Evolutionary conservation across 257 asterid species (phyloP).

Genomic region (Fraxinus americana): DNA sequence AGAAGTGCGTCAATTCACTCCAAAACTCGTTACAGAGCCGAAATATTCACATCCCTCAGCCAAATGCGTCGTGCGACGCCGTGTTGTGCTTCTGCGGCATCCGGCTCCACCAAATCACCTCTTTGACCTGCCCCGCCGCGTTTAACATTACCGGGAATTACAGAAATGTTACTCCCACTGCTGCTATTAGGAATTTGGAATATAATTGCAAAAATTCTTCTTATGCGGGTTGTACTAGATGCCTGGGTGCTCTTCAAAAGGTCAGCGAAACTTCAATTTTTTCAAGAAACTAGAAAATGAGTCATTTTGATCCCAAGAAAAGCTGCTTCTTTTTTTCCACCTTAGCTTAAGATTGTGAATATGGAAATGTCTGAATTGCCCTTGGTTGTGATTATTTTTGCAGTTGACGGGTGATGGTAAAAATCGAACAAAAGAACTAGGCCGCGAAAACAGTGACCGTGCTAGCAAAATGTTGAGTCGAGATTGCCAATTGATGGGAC

Average conservation of each 20-base stretch:
- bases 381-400: neutral
- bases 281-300: too few relatives aligned
- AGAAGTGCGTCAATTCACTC: constrained; percentile 83
- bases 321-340: neutral
- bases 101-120: constrained; percentile 83
- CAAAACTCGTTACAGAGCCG: constrained; percentile 67
- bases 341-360: neutral
- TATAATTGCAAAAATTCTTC: constrained; percentile 72
- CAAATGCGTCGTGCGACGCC: constrained; percentile 87
- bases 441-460: constrained; percentile 49
- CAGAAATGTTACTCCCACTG: constrained; percentile 76
- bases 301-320: neutral
- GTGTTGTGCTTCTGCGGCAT: constrained; percentile 95
- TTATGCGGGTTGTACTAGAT: constrained; percentile 81
- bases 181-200: constrained; percentile 83
- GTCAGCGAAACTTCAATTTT: constrained; percentile 34
- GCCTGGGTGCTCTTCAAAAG: constrained; percentile 89
- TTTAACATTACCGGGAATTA: constrained; percentile 55
- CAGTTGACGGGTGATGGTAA: constrained; percentile 73
- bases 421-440: constrained; percentile 51
- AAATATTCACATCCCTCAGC: constrained; percentile 69
- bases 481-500: constrained; percentile 97
- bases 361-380: constrained; percentile 26
- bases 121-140: constrained; percentile 80
- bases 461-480: constrained; percentile 67